A percentile compares a stretch with the other conserved stretches of the same genome.
Conservation (phyloP, 225 moss, liverwort and hornwort genomes). For the Neckera pumila region DNA sequence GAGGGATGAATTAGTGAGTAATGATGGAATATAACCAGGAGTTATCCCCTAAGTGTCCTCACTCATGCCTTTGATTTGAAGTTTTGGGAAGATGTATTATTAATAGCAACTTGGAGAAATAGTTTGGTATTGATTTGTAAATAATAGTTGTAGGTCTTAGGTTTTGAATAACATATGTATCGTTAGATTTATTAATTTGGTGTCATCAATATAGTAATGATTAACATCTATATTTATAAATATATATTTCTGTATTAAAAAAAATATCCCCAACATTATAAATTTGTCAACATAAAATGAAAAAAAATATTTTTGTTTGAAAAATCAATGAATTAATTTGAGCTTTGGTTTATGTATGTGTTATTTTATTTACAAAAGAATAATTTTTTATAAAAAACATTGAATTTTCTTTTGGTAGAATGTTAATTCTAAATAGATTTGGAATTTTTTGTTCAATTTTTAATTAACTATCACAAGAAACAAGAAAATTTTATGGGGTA, state of each 20-base stretch:
- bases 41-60: neutral
- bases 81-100: neutral
- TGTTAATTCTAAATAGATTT: neutral
- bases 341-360: rapidly evolving
- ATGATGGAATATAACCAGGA: neutral
- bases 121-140: neutral
- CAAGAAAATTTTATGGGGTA: neutral
- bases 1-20: neutral
- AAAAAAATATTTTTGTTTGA: neutral
- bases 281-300: neutral
- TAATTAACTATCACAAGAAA: neutral
- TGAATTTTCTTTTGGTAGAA: neutral
- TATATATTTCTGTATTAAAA: no score
- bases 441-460: neutral
- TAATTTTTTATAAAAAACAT: neutral
- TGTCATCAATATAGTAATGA: neutral
- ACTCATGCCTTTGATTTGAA: neutral
- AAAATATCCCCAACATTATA: neutral
- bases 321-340: neutral
- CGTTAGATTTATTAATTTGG: no score
- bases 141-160: no score
- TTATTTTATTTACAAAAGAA: neutral
- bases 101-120: neutral
- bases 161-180: neutral
- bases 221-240: no score